Evolutionary conservation across 345 rosid species (phyloP).

Genomic region (Bretschneidera sinensis): DNA sequence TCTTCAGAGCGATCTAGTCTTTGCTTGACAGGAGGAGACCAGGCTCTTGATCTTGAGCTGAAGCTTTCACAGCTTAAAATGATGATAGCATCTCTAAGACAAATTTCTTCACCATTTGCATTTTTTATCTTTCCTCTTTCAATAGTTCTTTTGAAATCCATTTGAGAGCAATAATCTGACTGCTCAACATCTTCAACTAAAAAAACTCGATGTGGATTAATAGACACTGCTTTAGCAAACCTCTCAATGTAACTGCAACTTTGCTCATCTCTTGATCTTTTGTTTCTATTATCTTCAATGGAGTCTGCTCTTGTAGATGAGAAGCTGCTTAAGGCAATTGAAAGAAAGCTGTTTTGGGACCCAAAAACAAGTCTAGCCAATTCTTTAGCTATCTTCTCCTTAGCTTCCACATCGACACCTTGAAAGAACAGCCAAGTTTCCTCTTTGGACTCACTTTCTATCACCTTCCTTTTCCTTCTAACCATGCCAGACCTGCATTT

Average conservation of each 20-base stretch:
- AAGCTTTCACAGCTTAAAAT: slow-evolving; percentile 77
- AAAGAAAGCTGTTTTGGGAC: slow-evolving; percentile 35
- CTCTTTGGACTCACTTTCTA: slow-evolving; percentile 34
- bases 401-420: slow-evolving; percentile 62
- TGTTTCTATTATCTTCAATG: slow-evolving; percentile 51
- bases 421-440: slow-evolving; percentile 83
- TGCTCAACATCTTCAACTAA: slow-evolving; percentile 72
- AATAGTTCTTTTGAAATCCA: slow-evolving; percentile 65
- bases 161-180: slow-evolving; percentile 57
- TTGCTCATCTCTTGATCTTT: slow-evolving; percentile 59
- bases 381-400: slow-evolving; percentile 70
- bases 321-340: slow-evolving; percentile 54
- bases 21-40: slow-evolving; percentile 44
- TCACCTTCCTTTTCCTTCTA: slow-evolving; percentile 33
- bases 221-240: slow-evolving; percentile 54
- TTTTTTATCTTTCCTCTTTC: slow-evolving; percentile 56
- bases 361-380: slow-evolving; percentile 64
- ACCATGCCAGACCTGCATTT: slow-evolving; percentile 65
- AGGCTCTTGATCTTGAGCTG: slow-evolving; percentile 66
- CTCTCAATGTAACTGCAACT: slow-evolving; percentile 55
- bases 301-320: slow-evolving; percentile 57
- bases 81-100: slow-evolving; percentile 57
- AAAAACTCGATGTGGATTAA: slow-evolving; percentile 70
- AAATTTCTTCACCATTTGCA: slow-evolving; percentile 43
- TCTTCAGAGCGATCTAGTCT: slow-evolving; percentile 35